These are phyloP conservation scores for Verticillium dahliae DNA, from an alignment of 2,329 filamentous ascomycete genomes.

Conservation along the genomic window DNA sequence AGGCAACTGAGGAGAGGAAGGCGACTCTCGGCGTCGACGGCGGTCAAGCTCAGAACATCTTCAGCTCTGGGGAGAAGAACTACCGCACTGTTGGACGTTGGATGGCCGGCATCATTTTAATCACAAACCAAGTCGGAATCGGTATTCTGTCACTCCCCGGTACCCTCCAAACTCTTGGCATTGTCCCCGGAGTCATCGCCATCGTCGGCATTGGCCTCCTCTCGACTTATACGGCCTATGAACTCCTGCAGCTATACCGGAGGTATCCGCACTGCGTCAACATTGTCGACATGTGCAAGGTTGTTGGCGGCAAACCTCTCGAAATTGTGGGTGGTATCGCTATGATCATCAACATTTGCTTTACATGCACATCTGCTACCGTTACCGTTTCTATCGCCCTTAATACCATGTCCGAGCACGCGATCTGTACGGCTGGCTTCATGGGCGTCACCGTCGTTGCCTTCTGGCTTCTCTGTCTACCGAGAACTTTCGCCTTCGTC, in stretches of 20 bases:
- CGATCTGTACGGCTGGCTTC: constrained; percentile 60
- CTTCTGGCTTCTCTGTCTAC: constrained; percentile 58
- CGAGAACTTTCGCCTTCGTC: constrained; percentile 52
- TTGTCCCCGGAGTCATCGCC: constrained; percentile 62
- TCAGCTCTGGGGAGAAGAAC: constrained; percentile 22
- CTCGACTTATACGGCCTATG: constrained; percentile 51
- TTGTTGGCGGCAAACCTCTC: constrained; percentile 31
- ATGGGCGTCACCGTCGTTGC: constrained; percentile 55
- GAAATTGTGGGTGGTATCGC: constrained; percentile 39
- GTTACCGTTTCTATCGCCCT: constrained; percentile 61
- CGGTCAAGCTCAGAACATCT: constrained; percentile 15
- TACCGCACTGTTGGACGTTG: constrained; percentile 26
- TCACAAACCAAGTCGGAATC: constrained; percentile 27
- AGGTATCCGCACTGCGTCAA: constrained; percentile 63
- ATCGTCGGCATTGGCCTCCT: constrained; percentile 59
- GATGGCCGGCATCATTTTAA: constrained; percentile 23
- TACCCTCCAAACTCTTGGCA: constrained; percentile 60
- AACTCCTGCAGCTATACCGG: constrained; percentile 59
- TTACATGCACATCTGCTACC: constrained; percentile 62
- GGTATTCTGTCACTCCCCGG: constrained; percentile 63
- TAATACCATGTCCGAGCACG: constrained; percentile 59
- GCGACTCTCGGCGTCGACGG: background rate
- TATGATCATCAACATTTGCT: constrained; percentile 66
- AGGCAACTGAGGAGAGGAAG: background rate
- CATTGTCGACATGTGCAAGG: constrained; percentile 61